phyloP scores from a whole-genome alignment of 371 early-diverging fungal genomes.

The Zychaea mexicana region DNA sequence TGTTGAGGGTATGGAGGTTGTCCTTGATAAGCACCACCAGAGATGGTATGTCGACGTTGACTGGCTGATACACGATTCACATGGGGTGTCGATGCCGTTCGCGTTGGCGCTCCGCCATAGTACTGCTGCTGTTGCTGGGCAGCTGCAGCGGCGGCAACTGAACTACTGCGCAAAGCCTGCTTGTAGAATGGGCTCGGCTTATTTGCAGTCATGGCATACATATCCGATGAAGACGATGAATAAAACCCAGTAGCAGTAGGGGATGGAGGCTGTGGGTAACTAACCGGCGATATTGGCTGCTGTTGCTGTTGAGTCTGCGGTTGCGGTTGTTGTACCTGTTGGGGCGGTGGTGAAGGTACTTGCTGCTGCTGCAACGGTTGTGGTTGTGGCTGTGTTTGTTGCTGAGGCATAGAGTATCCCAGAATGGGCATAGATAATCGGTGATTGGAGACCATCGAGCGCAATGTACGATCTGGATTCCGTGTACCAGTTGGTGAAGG shows the following conservation, averaged over 20 bases:
- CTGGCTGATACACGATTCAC: conserved; percentile 9
- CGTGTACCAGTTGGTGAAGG: neutral
- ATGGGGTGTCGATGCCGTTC: conserved; percentile 16
- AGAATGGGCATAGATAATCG: conserved; percentile 34
- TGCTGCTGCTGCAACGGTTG: neutral
- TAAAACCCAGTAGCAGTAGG: conserved; percentile 8
- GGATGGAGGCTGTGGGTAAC: conserved; percentile 16
- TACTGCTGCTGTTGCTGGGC: conserved; percentile 19
- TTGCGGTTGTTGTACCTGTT: neutral
- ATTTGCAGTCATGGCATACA: conserved; percentile 9
- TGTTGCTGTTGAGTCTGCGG: neutral
- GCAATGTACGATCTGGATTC: conserved; percentile 5
- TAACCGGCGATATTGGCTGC: neutral
- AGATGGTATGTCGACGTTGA: conserved; percentile 22
- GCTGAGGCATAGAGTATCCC: conserved; percentile 1
- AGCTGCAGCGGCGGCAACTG: conserved; percentile 11
- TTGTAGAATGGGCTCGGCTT: conserved; percentile 19
- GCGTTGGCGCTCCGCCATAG: conserved; percentile 19
- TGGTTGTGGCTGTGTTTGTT: neutral
- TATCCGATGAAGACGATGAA: neutral
- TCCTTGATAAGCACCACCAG: conserved; percentile 14
- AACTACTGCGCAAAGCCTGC: conserved; percentile 16
- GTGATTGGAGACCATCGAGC: conserved; percentile 20
- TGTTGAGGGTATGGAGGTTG: conserved; percentile 24
- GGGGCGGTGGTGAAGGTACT: neutral